These are phyloP conservation scores for Sporisorium iseilematis-ciliati DNA, from an alignment of 1,284 basidiomycete species.

Conservation along the genomic window DNA sequence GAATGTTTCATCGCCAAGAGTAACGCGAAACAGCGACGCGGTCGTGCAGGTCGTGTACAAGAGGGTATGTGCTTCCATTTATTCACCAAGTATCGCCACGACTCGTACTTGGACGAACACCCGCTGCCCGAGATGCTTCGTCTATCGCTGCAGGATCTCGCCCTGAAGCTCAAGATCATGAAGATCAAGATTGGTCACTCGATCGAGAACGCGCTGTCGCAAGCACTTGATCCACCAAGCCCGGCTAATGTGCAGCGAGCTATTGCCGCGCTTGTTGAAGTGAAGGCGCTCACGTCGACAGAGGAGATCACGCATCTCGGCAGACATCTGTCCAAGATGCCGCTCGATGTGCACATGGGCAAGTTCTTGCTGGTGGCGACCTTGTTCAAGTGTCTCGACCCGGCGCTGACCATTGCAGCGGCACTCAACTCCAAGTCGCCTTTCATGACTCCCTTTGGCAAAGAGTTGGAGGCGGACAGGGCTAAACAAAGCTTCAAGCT, in stretches of 20 bases:
- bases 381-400: constrained; percentile 89
- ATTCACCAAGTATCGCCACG: constrained; percentile 89
- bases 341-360: constrained; percentile 94
- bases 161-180: constrained; percentile 96
- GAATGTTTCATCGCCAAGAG: constrained; percentile 93
- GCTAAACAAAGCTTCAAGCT: constrained; percentile 85
- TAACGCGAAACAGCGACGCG: constrained; percentile 91
- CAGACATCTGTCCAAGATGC: constrained; percentile 87
- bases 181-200: constrained; percentile 83
- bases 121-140: constrained; percentile 96
- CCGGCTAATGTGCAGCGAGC: constrained; percentile 91
- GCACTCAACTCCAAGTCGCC: constrained; percentile 93
- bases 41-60: constrained; percentile 92
- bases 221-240: constrained; percentile 90
- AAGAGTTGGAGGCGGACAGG: constrained; percentile 86
- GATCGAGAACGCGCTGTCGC: constrained; percentile 89
- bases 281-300: constrained; percentile 82
- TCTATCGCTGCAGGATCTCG: constrained; percentile 91
- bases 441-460: constrained; percentile 85
- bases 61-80: constrained; percentile 93
- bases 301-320: constrained; percentile 98
- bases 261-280: constrained; percentile 89
- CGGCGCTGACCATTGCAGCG: constrained; percentile 92
- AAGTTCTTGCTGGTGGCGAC: constrained; percentile 91
- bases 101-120: constrained; percentile 84